Percentiles rank a stretch among this genome's conserved stretches.
Evolutionary conservation across 352 stramenopile species (phyloP).

Genomic region (Thalassiosira livingstoniorum): DNA sequence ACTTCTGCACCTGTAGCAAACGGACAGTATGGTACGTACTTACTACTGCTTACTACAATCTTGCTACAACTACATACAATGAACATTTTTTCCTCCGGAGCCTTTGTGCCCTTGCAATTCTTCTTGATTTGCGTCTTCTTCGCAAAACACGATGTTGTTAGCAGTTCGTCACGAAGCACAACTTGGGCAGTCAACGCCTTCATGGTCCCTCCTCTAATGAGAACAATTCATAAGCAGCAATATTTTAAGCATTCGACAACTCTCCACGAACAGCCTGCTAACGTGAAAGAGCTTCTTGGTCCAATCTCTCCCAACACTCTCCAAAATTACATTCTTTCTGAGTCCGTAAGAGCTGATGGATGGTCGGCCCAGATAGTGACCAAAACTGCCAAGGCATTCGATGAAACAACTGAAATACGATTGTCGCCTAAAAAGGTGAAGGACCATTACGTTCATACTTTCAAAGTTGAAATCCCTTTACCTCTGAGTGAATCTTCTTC

Average conservation of each 20-base stretch:
- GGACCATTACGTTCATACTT: slow-evolving; percentile 70
- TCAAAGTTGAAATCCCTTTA: slow-evolving; percentile 61
- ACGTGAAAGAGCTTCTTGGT: slow-evolving; percentile 18
- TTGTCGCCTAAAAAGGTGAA: slow-evolving; percentile 52
- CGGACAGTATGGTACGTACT: too few species aligned
- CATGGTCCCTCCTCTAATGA: too few species aligned
- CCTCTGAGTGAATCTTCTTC: slow-evolving; percentile 18
- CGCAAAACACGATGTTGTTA: too few species aligned
- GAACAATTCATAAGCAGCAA: too few species aligned
- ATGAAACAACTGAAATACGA: slow-evolving; percentile 21
- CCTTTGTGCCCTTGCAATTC: too few species aligned
- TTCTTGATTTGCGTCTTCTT: too few species aligned
- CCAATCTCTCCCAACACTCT: slow-evolving; percentile 8
- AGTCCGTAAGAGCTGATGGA: not conserved
- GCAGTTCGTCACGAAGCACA: too few species aligned
- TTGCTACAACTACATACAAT: too few species aligned
- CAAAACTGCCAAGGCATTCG: slow-evolving; percentile 13
- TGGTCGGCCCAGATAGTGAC: slow-evolving; percentile 16
- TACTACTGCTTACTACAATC: too few species aligned
- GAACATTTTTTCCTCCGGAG: too few species aligned
- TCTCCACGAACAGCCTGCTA: slow-evolving; percentile 6
- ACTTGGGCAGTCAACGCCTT: too few species aligned
- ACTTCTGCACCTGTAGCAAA: too few species aligned
- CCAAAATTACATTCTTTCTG: slow-evolving; percentile 10
- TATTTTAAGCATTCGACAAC: not conserved